phyloP scores from a whole-genome alignment of 345 rosid species.

The Hypericum perforatum region DNA sequence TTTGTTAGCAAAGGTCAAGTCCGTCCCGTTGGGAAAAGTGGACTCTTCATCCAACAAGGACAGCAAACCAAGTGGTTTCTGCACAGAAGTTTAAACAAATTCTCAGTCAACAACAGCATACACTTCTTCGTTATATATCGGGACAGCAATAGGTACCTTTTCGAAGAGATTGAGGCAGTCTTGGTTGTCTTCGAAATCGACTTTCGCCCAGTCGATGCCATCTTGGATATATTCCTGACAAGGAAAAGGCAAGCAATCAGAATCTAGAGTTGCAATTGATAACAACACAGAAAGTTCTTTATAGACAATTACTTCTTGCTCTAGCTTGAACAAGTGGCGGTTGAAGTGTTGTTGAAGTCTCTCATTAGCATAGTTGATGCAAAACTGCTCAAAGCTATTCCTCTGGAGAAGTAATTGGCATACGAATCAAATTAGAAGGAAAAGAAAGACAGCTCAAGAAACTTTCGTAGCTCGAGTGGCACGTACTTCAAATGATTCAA shows the following conservation, averaged over 20 bases:
- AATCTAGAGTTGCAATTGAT: too few relatives aligned
- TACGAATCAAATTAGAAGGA: too few relatives aligned
- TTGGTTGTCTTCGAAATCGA: slow-evolving; percentile 2
- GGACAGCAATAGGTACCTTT: not conserved
- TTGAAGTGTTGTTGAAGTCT: slow-evolving; percentile 98
- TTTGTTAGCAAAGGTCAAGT: not conserved
- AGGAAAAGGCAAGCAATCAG: not conserved
- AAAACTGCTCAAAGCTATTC: slow-evolving; percentile 98
- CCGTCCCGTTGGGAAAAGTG: slow-evolving; percentile 7
- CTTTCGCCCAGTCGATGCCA: slow-evolving; percentile 7
- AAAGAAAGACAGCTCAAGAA: slow-evolving; percentile 1
- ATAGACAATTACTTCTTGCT: slow-evolving; percentile 92
- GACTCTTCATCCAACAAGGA: slow-evolving; percentile 7
- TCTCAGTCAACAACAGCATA: not conserved
- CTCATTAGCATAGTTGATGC: slow-evolving; percentile 98
- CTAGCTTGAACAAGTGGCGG: slow-evolving; percentile 93
- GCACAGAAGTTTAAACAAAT: not conserved
- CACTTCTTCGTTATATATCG: too few relatives aligned
- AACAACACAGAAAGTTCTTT: too few relatives aligned
- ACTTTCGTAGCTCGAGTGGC: not conserved
- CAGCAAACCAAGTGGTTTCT: slow-evolving; percentile 2
- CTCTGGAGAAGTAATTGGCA: slow-evolving; percentile 39
- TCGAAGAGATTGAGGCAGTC: slow-evolving; percentile 4
- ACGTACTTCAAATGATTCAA: slow-evolving; percentile 93
- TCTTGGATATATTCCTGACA: slow-evolving; percentile 8